phyloP scores from a whole-genome alignment of 2,329 filamentous ascomycete genomes.

The Venturiaceae sp. region DNA sequence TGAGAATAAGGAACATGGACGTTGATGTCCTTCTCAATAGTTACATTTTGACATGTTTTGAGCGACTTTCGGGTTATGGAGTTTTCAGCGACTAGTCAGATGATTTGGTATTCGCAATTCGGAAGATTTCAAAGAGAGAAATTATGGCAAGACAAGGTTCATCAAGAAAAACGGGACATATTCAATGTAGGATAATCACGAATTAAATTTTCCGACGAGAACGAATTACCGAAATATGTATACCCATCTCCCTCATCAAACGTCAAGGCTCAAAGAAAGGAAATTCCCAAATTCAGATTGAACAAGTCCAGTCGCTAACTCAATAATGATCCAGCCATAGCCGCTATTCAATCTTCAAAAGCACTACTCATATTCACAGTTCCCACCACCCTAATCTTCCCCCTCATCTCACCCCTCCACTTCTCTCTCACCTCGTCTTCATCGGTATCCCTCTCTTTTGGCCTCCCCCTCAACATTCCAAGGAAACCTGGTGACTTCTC shows the following conservation, averaged over 20 bases:
- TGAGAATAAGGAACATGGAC: neutral
- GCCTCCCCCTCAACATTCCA: neutral
- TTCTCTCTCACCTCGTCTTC: neutral
- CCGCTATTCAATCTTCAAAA: constrained; percentile 1
- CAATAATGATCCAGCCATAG: neutral
- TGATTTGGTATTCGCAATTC: neutral
- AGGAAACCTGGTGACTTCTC: neutral
- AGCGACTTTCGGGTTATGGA: neutral
- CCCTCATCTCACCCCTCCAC: neutral
- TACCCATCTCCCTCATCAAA: neutral
- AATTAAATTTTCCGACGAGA: neutral
- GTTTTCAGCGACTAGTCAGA: neutral
- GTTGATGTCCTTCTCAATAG: neutral
- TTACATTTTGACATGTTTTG: neutral
- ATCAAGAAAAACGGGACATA: too few relatives aligned
- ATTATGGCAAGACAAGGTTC: too few relatives aligned
- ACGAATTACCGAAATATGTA: neutral
- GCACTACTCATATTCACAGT: neutral
- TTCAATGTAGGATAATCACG: neutral
- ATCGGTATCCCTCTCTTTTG: neutral
- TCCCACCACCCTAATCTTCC: neutral
- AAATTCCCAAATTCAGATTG: neutral
- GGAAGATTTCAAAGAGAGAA: neutral
- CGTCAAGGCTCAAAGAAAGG: neutral
- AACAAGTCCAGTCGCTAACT: neutral